Base-by-base conservation (phyloP, 2,329 filamentous ascomycete species). In the Colletotrichum phormii region DNA sequence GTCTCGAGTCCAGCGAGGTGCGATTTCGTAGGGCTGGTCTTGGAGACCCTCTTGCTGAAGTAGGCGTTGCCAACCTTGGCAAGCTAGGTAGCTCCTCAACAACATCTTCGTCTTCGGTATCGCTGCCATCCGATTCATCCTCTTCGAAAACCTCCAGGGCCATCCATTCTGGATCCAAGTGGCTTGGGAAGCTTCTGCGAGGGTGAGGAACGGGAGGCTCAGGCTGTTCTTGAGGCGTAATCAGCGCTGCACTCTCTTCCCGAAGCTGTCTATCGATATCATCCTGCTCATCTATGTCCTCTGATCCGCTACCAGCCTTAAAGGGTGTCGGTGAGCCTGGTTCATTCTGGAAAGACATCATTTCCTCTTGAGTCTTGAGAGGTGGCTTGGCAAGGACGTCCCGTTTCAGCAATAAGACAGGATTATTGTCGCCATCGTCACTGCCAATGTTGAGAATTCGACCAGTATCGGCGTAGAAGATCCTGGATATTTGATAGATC, bases 401-500 rank as follows among this genome's bases (percentile, higher is more conserved):
- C 75, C 94, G 86, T 80, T 95, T 95, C 54, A 97, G 80, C 0
- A 97, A 82, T 1, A 97, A 84, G 1, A 96, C 90, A 0, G 94
- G 93, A 71, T 91, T 94, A 78, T 93, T 94, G 3, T 89, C 88
- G 76, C 92, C 91, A 15, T 82, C 80, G 4, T 83, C 82, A 26
- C 82, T 83, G 18, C 86, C 85, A 67, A 98, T 95, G 74, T 97
- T 97, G 31, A 98, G 86, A 11, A 98, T 94, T 76, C 94, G 94
- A 22, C 95, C 95, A 0, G 94, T 97, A 76, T 97, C 94, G 1
- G 95, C 95, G 78, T 98, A 98, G 82, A 98, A 97, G 37, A 98
- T 94, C 79, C 97, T 98, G 6, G 95, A 94, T 5, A 98, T 89
- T 77, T 90, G 85, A 42, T 85, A 81, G 4, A 89, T 82, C 0